Evolutionary conservation across 352 stramenopile genomes (phyloP), one percentile per base, ranked within the genome.

Genomic region (Thalassiosira livingstoniorum): DNA sequence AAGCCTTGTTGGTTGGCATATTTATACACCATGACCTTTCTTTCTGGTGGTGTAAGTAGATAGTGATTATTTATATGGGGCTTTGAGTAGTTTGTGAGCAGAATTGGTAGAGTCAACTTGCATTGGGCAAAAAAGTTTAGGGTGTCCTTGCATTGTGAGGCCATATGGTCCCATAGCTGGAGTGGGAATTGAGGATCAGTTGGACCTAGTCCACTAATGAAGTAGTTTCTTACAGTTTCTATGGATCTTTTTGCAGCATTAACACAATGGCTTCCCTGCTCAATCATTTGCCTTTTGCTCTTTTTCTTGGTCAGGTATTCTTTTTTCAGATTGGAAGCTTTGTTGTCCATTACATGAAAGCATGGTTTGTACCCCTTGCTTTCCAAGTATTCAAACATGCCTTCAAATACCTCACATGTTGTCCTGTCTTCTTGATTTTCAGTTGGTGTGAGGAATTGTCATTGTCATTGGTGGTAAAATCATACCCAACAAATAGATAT

Each of bases 191-290:
- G 23, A 4, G 11, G 3, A 45, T 83, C 55, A 21, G 57, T 39
- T 35, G 42, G 62, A 31, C 31, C 18, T 0, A 74, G 10, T 0
- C 63, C 63, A 61, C 42, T 61, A 15, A 72, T 72, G 31, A 89
- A 86, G 53, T 90, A 80, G 32, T 87, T 82, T 69, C 87, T 85
- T 39, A 80, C n/a, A n/a, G 83, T 87, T 31, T 68, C 61, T 15
- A 90, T 90, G 18, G 83, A 75, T 0, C 83, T 31, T 75, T 87
- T 65, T 13, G 74, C 69, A 23, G 68, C 27, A n/a, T 58, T 58
- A 25, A 58, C 27, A 29, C 47, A 5, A 27, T 70, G 62, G 23
- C 58, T 70, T 25, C 58, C 39, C 0, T 37, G 62, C 25, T 70
- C 39, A 1, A 70, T 18, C 7, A 70, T 43, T 60, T 58, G 39